Evolutionary conservation across 1,139 yeast species (phyloP).

Genomic region (Lodderomyces theae): DNA sequence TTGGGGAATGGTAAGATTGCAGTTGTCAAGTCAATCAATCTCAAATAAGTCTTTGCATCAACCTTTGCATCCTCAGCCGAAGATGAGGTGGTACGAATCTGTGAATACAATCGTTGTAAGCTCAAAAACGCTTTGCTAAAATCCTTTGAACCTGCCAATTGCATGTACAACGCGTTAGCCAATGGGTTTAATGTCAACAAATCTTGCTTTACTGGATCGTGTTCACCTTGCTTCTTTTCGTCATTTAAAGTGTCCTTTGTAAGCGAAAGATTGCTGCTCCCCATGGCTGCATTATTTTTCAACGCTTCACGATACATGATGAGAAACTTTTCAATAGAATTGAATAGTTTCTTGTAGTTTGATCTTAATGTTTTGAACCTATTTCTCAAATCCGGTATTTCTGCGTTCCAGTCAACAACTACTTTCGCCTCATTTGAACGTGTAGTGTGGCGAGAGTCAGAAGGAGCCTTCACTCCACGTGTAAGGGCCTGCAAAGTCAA

Average conservation of each 20-base stretch:
- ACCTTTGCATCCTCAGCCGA: slow-evolving; percentile 23
- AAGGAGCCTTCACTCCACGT: slow-evolving; percentile 34
- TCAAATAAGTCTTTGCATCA: slow-evolving; percentile 31
- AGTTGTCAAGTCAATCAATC: slow-evolving; percentile 52
- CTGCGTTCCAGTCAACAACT: slow-evolving; percentile 27
- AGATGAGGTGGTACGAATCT: slow-evolving; percentile 19
- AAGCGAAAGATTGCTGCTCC: slow-evolving; percentile 12
- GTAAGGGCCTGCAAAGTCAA: slow-evolving; percentile 55
- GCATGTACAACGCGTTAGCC: slow-evolving; percentile 57
- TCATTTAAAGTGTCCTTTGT: slow-evolving; percentile 11
- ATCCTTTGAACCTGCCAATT: slow-evolving; percentile 48
- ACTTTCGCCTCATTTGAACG: slow-evolving; percentile 28
- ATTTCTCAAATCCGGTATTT: slow-evolving; percentile 20
- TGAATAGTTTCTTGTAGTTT: slow-evolving; percentile 30
- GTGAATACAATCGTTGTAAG: slow-evolving; percentile 32
- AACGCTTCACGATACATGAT: slow-evolving; percentile 36
- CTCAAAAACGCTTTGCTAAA: slow-evolving; percentile 41
- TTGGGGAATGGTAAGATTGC: slow-evolving; percentile 61
- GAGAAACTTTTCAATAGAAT: slow-evolving; percentile 42
- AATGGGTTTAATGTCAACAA: slow-evolving; percentile 58
- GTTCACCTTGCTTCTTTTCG: slow-evolving; percentile 7
- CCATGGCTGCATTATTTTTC: slow-evolving; percentile 11
- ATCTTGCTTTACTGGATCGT: slow-evolving; percentile 19
- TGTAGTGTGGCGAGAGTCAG: slow-evolving; percentile 2
- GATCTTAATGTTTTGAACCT: slow-evolving; percentile 26